Evolutionary conservation across 2,329 filamentous ascomycete genomes (phyloP).

Genomic region (Aaosphaeria pasadenensis): DNA sequence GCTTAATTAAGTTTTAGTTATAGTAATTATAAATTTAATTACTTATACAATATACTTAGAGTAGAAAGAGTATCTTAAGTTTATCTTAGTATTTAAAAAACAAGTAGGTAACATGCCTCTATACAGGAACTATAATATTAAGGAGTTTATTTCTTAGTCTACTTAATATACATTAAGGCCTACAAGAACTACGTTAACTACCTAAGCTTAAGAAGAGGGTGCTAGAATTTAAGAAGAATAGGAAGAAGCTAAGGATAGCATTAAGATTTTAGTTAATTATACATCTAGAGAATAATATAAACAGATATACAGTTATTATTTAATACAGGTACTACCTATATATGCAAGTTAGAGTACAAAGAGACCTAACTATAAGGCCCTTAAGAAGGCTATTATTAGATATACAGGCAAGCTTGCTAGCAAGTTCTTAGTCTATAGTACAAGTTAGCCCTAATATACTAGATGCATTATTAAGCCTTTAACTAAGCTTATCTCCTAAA

Average conservation of each 20-base stretch:
- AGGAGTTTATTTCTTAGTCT: not conserved
- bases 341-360: too few relatives aligned
- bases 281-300: not conserved
- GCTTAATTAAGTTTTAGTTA: constrained; percentile 1
- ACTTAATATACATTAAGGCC: not conserved
- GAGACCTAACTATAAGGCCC: too few relatives aligned
- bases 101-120: not conserved
- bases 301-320: not conserved
- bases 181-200: not conserved
- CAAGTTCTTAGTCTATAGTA: too few relatives aligned
- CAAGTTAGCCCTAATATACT: too few relatives aligned
- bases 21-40: constrained; percentile 2
- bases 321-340: not conserved
- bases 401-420: too few relatives aligned
- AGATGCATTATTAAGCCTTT: too few relatives aligned
- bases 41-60: not conserved
- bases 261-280: not conserved
- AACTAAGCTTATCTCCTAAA: too few relatives aligned
- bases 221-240: not conserved
- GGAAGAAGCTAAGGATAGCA: not conserved
- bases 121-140: not conserved
- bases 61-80: not conserved
- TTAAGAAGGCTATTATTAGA: too few relatives aligned
- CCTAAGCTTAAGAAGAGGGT: not conserved
- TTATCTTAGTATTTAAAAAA: not conserved